Evolutionary conservation across 805 yeast species (phyloP).

Genomic region (Zygosaccharomyces pseudorouxii): DNA sequence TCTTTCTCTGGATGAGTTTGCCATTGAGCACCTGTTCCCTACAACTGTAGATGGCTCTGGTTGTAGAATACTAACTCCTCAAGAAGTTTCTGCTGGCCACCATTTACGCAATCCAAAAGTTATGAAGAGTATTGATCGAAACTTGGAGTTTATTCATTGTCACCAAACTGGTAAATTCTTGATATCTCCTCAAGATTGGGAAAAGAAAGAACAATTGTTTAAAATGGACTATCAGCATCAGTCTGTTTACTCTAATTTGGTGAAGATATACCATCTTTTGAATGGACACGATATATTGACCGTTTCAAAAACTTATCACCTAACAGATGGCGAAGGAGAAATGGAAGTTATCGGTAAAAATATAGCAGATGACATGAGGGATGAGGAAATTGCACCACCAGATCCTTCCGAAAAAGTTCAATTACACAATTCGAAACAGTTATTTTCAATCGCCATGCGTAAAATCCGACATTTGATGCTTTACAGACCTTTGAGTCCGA

Average conservation of each 20-base stretch:
- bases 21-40: conserved; percentile 43
- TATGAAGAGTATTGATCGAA: conserved; percentile 35
- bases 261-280: conserved; percentile 45
- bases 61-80: conserved; percentile 36
- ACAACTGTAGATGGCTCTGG: conserved; percentile 47
- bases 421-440: conserved; percentile 18
- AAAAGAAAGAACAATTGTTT: conserved; percentile 9
- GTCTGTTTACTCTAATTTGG: conserved; percentile 42
- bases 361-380: neutral
- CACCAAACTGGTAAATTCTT: conserved; percentile 25
- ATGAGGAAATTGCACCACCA: neutral
- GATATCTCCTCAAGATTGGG: conserved; percentile 10
- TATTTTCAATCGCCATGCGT: conserved; percentile 37
- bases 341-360: neutral
- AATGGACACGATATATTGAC: conserved; percentile 35
- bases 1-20: conserved; percentile 34
- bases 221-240: conserved; percentile 12
- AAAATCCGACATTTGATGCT: conserved; percentile 41
- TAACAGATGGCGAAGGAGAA: neutral
- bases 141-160: conserved; percentile 35
- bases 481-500: conserved; percentile 44
- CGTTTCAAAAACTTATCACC: conserved; percentile 13
- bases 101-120: conserved; percentile 35
- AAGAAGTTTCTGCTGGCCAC: conserved; percentile 32
- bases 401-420: neutral